Percentiles rank a stretch among this genome's conserved stretches.
These are phyloP conservation scores for Ophiostoma perfectum DNA, from an alignment of 2,329 filamentous ascomycete genomes.

Conservation along the genomic window DNA sequence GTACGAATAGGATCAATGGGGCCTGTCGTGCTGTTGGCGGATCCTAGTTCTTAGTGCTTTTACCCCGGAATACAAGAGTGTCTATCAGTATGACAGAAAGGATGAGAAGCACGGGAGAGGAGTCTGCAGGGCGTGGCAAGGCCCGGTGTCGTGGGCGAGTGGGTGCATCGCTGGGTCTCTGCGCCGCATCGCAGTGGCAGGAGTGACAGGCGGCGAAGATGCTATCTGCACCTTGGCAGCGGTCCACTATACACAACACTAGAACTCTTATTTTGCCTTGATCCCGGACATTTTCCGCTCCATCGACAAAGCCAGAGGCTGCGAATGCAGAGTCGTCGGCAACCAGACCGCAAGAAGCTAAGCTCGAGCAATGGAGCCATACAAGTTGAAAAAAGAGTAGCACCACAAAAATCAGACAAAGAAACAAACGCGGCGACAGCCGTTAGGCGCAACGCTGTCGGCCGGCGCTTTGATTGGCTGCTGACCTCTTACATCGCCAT, in stretches of 20 bases:
- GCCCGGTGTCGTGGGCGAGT: slow-evolving; percentile 1
- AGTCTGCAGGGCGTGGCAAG: not conserved
- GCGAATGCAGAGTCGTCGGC: not conserved
- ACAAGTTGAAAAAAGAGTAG: not conserved
- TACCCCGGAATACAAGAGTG: not conserved
- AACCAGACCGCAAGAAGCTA: slow-evolving; percentile 3
- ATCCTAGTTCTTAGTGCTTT: not conserved
- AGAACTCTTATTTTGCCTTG: not conserved
- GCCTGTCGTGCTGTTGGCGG: not conserved
- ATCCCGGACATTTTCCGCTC: not conserved
- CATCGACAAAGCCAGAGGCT: too few species aligned
- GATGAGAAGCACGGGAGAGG: not conserved
- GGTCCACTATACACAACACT: not conserved
- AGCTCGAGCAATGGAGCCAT: not conserved
- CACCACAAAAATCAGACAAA: not conserved
- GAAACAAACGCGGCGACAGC: not conserved
- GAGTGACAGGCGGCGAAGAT: not conserved
- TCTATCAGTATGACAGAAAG: slow-evolving; percentile 6
- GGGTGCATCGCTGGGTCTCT: not conserved
- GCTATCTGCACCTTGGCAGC: not conserved
- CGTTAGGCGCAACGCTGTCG: not conserved
- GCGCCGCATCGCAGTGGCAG: not conserved
- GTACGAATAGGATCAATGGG: not conserved
- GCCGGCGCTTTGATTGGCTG: not conserved
- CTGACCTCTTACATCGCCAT: not conserved